phyloP scores from a whole-genome alignment of 169 alveolate genomes.

The Eimeria acervulina region DNA sequence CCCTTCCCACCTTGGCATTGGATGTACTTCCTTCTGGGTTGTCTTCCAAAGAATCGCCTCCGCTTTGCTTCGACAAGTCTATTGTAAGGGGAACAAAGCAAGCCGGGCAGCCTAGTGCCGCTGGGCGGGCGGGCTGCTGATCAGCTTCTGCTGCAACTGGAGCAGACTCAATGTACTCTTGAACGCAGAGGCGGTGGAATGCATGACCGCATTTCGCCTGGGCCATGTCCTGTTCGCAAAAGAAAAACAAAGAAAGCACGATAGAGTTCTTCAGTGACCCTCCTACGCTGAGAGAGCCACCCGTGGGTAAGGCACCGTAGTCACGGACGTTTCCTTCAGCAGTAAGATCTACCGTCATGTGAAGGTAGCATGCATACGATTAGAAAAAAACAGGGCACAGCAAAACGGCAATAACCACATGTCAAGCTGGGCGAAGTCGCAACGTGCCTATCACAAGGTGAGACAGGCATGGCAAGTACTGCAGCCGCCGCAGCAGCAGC shows the following conservation, averaged over 20 bases:
- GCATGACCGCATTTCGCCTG: constrained; percentile 92
- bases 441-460: not conserved
- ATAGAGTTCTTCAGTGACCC: not conserved
- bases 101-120: constrained; percentile 88
- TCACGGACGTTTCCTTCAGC: not conserved
- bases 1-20: constrained; percentile 59
- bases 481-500: not conserved
- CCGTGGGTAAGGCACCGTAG: not conserved
- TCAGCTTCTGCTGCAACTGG: constrained; percentile 76
- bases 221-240: constrained; percentile 75
- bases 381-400: not conserved
- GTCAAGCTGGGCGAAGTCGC: not conserved
- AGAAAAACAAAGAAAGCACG: not conserved
- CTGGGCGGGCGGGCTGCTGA: constrained; percentile 24
- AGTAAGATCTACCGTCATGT: not conserved
- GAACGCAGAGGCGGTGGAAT: constrained; percentile 91
- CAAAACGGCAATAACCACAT: not conserved
- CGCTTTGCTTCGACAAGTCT: constrained; percentile 80
- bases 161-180: constrained; percentile 90
- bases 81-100: constrained; percentile 88
- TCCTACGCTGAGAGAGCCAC: not conserved
- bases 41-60: constrained; percentile 48
- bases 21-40: constrained; percentile 43
- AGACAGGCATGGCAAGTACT: not conserved
- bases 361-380: not conserved